These are phyloP conservation scores for Diaporthe ampelina DNA, from an alignment of 2,329 filamentous ascomycete species.

Conservation along the genomic window DNA sequence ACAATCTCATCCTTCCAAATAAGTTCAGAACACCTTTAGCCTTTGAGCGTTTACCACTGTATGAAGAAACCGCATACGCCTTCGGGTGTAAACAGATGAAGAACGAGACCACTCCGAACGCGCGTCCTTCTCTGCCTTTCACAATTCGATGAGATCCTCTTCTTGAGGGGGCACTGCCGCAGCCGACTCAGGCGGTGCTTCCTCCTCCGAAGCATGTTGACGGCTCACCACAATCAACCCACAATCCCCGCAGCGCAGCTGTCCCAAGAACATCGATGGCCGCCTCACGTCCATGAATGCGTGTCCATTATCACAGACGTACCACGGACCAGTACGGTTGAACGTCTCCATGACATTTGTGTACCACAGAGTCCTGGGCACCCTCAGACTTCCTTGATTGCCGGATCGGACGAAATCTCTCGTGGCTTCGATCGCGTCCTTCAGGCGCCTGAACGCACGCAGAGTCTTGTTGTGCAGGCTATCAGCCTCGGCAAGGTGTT, in stretches of 20 bases:
- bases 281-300: slow-evolving; percentile 73
- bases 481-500: neutral
- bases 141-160: neutral
- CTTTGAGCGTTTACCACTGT: too few species aligned
- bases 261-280: slow-evolving; percentile 75
- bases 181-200: neutral
- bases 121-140: neutral
- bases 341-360: slow-evolving; percentile 58
- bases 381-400: slow-evolving; percentile 48
- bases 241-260: slow-evolving; percentile 74
- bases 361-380: neutral
- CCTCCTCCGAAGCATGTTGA: slow-evolving; percentile 53
- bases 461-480: neutral
- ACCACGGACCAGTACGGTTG: slow-evolving; percentile 71
- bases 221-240: slow-evolving; percentile 67
- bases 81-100: too few species aligned
- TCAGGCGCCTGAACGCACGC: neutral
- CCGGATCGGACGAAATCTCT: slow-evolving; percentile 44
- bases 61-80: too few species aligned
- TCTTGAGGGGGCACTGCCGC: fast-evolving
- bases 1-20: too few species aligned
- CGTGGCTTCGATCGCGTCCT: neutral
- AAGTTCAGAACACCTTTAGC: too few species aligned
- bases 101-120: too few species aligned
- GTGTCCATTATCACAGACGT: slow-evolving; percentile 69